These are phyloP conservation scores for Podospora anserina DNA, from an alignment of 495 filamentous ascomycete genomes.

Conservation along the genomic window DNA sequence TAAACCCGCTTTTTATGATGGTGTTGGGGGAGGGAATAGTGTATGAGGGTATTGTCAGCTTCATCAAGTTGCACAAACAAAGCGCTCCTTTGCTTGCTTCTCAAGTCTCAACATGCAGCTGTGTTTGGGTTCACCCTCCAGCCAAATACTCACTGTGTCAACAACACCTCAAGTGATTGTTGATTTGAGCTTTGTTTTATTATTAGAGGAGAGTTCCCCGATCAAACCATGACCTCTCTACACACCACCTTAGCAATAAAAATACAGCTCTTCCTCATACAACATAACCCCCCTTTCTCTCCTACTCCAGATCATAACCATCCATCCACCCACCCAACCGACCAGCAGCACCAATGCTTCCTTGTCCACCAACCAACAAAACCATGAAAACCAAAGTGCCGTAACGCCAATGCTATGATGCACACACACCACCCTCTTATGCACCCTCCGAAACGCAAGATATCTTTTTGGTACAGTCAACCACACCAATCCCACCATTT, in stretches of 20 bases:
- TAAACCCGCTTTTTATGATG: slow-evolving; percentile 1
- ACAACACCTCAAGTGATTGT: too few relatives aligned
- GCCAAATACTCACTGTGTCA: too few relatives aligned
- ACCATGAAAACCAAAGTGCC: slow-evolving; percentile 7
- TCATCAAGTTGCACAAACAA: not conserved
- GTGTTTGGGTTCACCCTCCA: not conserved
- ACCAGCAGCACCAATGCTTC: not conserved
- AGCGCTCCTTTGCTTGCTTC: not conserved
- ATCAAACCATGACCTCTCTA: not conserved
- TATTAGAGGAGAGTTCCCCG: not conserved
- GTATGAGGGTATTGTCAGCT: not conserved
- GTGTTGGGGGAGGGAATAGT: not conserved
- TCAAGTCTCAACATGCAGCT: not conserved
- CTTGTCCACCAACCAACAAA: slow-evolving; percentile 7
- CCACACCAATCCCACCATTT: not conserved
- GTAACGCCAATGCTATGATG: slow-evolving; percentile 34
- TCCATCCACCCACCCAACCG: not conserved
- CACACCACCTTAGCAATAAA: not conserved
- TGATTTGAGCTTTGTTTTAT: not conserved
- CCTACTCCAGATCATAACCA: not conserved
- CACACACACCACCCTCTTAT: slow-evolving; percentile 12
- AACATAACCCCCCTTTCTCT: not conserved
- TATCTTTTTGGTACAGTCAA: not conserved
- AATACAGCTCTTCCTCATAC: not conserved
- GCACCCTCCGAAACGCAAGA: not conserved